Base-by-base conservation (phyloP, 23 red algal species). In the Porphyridium purpureum region DNA sequence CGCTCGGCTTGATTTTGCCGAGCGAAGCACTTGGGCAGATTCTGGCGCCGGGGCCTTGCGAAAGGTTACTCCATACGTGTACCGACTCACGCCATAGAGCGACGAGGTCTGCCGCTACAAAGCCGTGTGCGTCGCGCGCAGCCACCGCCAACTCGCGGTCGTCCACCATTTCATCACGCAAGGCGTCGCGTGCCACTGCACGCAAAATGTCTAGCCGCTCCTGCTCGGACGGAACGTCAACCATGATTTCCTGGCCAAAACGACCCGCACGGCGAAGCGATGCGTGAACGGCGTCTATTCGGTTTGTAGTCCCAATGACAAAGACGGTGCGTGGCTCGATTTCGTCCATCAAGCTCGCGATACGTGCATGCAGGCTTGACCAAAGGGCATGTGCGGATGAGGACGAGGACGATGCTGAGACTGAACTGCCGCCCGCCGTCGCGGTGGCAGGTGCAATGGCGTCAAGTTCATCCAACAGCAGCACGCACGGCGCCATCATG, bases 391-490 rank as follows among this genome's bases (percentile, higher is more conserved):
- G 8, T 62, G 33, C 17, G 57, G 28, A 51, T 44, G 28, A 50
- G 38, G 17, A 44, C 11, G 11, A 44, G n/a, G n/a, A n/a, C n/a
- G n/a, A n/a, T n/a, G n/a, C n/a, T n/a, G n/a, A n/a, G n/a, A n/a
- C n/a, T n/a, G n/a, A n/a, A n/a, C n/a, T n/a, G n/a, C n/a, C n/a
- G n/a, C n/a, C 17, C 38, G 38, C 11, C 11, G 17, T 44, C 38
- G 38, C 17, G 11, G 11, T 17, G 38, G 23, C 23, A 4, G 73
- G 74, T 7, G 83, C 88, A 15, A 94, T 70, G 1, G 88, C 88
- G 69, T 94, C 88, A 53, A 94, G 47, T 59, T 94, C 88, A 72
- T 94, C 88, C 22, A 94, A 66, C 44, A 94, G 80, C 29, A 94
- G 46, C 29, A 94, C 64, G 17, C 60, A 74, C 20, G 88, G 88